Evolutionary conservation across 345 rosid species (phyloP).

Genomic region (Salix exigua): DNA sequence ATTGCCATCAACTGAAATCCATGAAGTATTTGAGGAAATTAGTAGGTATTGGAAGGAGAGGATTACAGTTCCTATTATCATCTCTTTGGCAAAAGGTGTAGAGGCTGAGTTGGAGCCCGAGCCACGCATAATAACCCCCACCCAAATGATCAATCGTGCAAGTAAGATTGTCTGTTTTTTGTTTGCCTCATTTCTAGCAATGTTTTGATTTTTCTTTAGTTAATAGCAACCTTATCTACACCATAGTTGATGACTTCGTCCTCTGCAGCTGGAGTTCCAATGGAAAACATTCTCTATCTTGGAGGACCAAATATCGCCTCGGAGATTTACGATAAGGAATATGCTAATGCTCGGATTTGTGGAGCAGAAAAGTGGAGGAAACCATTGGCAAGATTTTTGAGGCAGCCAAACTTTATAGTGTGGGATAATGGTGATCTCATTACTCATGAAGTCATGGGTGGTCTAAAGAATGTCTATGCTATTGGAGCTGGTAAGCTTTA

Average conservation of each 20-base stretch:
- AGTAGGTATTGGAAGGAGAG: slow-evolving; percentile 89
- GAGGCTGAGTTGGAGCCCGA: slow-evolving; percentile 79
- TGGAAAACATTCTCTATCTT: slow-evolving; percentile 84
- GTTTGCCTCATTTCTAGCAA: too few species aligned
- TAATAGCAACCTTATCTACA: neutral
- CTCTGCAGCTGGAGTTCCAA: slow-evolving; percentile 64
- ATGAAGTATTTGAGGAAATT: slow-evolving; percentile 80
- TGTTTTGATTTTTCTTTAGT: neutral
- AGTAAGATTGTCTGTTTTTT: slow-evolving; percentile 42
- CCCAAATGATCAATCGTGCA: slow-evolving; percentile 84
- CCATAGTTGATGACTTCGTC: neutral
- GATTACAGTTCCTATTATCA: slow-evolving; percentile 62
- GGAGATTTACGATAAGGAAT: slow-evolving; percentile 86
- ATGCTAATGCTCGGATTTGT: slow-evolving; percentile 97
- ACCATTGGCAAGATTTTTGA: slow-evolving; percentile 74
- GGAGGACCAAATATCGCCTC: slow-evolving; percentile 99
- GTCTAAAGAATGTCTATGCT: slow-evolving; percentile 96
- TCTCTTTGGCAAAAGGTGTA: slow-evolving; percentile 86
- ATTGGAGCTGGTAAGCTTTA: slow-evolving; percentile 85
- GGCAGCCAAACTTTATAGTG: slow-evolving; percentile 87
- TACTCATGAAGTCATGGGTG: slow-evolving; percentile 99
- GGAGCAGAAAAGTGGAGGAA: slow-evolving; percentile 96
- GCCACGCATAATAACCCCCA: slow-evolving; percentile 88
- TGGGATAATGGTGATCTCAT: slow-evolving; percentile 97
- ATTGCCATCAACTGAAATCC: slow-evolving; percentile 88